Evolutionary conservation across 1,284 basidiomycete species (phyloP), one percentile per base, ranked within the genome.

Genomic region (Leccinum subspadiceum): DNA sequence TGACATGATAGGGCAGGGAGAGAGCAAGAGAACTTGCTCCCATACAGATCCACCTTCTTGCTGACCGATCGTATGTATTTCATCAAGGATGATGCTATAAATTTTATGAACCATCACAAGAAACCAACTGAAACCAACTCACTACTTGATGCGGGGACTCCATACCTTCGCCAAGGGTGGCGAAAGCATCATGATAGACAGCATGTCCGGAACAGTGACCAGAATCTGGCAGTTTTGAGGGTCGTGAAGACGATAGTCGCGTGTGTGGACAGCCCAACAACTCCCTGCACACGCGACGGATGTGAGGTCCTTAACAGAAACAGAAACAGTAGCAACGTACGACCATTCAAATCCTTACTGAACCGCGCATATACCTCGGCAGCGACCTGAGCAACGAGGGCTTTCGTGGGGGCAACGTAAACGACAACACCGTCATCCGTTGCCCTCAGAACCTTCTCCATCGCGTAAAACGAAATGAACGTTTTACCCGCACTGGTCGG

Each of bases 381-480:
- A 0, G 87, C 85, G 53, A 88, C 83, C 65, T 87, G 85, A 52
- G 78, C 79, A 56, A 89, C 87, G 2, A 89, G 77, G 0, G 88
- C 87, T 69, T 90, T 90, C 2, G 88, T 89, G 0, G 87, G 87
- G 0, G 89, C 87, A 31, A 90, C 81, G 68, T 90, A 90, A n/a
- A 90, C 82, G 35, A 90, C 68, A 41, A 89, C 78, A 1, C 84
- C 86, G 53, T 87, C 80, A 65, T 89, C 83, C 0, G 84, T 84
- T 33, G 76, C 76, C 57, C 84, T 74, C 5, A 90, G 71, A 12
- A 87, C 75, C 61, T 82, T 81, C 70, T 89, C 87, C 87, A 90
- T 90, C 0, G 87, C 87, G 62, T 89, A 89, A 69, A 80, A 90
- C 3, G 86, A 87, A 49, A 90, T 88, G 68, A 90, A 90, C 0